phyloP scores from a whole-genome alignment of 352 stramenopile species.

The Phytophthora aleatoria region DNA sequence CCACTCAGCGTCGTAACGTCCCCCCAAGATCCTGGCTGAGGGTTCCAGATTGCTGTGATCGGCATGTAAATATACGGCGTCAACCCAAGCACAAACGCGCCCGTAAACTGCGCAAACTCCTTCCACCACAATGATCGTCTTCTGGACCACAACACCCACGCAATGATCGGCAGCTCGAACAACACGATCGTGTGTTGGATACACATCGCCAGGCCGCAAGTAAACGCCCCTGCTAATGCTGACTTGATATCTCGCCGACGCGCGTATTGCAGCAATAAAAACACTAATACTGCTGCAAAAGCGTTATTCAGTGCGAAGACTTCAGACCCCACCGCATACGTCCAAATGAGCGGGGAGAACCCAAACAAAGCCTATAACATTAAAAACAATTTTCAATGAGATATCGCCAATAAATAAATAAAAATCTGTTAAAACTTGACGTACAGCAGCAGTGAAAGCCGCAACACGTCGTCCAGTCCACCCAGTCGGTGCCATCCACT shows the following conservation, averaged over 20 bases:
- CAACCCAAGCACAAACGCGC: conserved; percentile 81
- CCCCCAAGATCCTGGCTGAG: conserved; percentile 93
- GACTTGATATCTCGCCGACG: conserved; percentile 25
- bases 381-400: background rate
- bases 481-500: conserved; percentile 39
- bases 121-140: conserved; percentile 32
- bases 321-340: conserved; percentile 93
- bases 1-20: conserved; percentile 85
- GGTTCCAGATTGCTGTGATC: conserved; percentile 58
- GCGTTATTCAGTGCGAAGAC: conserved; percentile 98
- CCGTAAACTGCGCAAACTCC: conserved; percentile 48
- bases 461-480: conserved; percentile 34
- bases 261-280: conserved; percentile 60
- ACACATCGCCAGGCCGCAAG: conserved; percentile 92
- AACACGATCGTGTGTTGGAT: conserved; percentile 97
- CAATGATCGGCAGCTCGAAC: conserved; percentile 89
- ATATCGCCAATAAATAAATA: background rate
- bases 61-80: conserved; percentile 90
- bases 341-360: conserved; percentile 95
- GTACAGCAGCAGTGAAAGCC: conserved; percentile 62
- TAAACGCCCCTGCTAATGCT: conserved; percentile 74
- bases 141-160: conserved; percentile 72
- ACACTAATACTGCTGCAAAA: conserved; percentile 84
- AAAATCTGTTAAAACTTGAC: background rate
- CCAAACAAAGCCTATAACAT: conserved; percentile 69